A percentile compares a stretch with the other conserved stretches of the same genome.
These are phyloP conservation scores for Clonostachys rhizophaga DNA, from an alignment of 2,329 filamentous ascomycete genomes.

Conservation along the genomic window DNA sequence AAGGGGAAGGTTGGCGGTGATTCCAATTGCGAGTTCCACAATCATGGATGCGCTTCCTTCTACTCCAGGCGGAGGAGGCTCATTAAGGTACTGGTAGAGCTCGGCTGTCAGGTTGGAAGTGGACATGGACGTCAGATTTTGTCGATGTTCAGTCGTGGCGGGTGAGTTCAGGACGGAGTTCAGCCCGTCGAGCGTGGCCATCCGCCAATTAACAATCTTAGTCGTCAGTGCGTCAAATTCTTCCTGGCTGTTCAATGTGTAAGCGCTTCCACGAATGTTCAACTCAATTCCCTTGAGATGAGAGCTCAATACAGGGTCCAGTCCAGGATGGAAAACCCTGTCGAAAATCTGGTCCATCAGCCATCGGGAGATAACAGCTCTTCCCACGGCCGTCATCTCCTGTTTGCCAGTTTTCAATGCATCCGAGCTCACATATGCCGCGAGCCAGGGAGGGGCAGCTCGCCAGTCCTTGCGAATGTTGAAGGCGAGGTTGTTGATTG, in stretches of 20 bases:
- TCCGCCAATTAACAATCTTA: slow-evolving; percentile 88
- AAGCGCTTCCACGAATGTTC: slow-evolving; percentile 76
- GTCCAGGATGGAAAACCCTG: slow-evolving; percentile 84
- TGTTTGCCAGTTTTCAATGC: slow-evolving; percentile 85
- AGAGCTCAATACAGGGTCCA: slow-evolving; percentile 71
- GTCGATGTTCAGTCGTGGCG: slow-evolving; percentile 61
- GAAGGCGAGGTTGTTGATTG: slow-evolving; percentile 92
- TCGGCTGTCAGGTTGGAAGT: slow-evolving; percentile 64
- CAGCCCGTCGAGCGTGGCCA: slow-evolving; percentile 91
- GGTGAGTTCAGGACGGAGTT: slow-evolving; percentile 62
- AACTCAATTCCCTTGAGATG: slow-evolving; percentile 83
- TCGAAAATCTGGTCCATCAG: slow-evolving; percentile 88
- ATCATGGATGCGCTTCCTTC: slow-evolving; percentile 89
- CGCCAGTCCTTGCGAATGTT: slow-evolving; percentile 96
- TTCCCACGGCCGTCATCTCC: slow-evolving; percentile 94
- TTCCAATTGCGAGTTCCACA: slow-evolving; percentile 81
- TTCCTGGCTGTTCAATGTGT: slow-evolving; percentile 71
- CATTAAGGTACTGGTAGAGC: slow-evolving; percentile 69
- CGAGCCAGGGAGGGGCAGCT: slow-evolving; percentile 74
- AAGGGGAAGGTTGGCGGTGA: slow-evolving; percentile 79
- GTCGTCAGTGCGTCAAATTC: slow-evolving; percentile 84
- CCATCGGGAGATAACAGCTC: slow-evolving; percentile 86
- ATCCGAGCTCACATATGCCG: slow-evolving; percentile 75
- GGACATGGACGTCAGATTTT: slow-evolving; percentile 64
- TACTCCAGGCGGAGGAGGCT: slow-evolving; percentile 75